Base-by-base conservation (phyloP, 345 rosid genomes). In the Garcia nutans region DNA sequence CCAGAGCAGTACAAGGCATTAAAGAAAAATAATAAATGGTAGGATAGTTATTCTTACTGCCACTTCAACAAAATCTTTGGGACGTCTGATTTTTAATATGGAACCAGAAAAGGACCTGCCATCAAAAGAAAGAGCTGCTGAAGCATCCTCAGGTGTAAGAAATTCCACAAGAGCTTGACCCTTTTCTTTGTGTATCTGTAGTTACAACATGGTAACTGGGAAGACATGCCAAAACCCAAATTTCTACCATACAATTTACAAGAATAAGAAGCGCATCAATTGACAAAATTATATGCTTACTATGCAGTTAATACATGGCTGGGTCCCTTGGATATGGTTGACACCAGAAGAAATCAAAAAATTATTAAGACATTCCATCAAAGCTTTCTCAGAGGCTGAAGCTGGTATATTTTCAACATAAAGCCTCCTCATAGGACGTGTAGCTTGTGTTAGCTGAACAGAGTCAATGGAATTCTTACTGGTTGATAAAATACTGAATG, bases 111-210 rank as follows among this genome's bases (percentile, higher is more conserved):
- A 88, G 72, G 75, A 81, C 78, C 79, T 63, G 76, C 98, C 97
- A 84, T 93, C 92, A 75, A 88, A 85, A 75, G 89, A 89, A 81
- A 93, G 92, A 70, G 97, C 98, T 80, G 95, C 88, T 68, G 97
- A 87, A 63, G 98, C 96, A 89, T 96, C 98, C 83, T 93, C 90
- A 22, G 98, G 93, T 37, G 98, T 93, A 76, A 93, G 95, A 86
- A 96, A 93, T 82, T 96, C 99, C 57, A 93, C 87, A 80, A 96
- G 77, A 44, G 97, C 99, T 84, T 92, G 98, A 16, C 86, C 63
- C 82, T 89, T 93, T 78, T 90, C 98, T 79, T 86, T 89, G 86
- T 90, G 88, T 58, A 89, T 87, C 99, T 93, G 90, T 84, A 81
- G 52, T 82, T 65, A 71, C 66, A 68, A 72, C 9, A 74, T 54